These are phyloP conservation scores for Turritis glabra DNA, from an alignment of 345 rosid species.

Conservation along the genomic window DNA sequence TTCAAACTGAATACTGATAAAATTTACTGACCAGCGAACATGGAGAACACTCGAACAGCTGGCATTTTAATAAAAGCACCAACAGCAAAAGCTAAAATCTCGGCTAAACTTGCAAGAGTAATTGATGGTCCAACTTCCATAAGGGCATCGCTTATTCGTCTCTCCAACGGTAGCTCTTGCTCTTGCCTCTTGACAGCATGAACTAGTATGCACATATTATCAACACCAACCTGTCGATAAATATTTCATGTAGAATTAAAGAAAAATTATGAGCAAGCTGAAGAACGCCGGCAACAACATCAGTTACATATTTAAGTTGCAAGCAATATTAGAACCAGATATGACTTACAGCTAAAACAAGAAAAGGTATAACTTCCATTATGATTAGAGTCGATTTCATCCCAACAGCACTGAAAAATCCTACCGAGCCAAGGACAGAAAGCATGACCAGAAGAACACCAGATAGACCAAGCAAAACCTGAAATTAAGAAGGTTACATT, in stretches of 20 bases:
- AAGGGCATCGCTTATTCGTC: conserved; percentile 87
- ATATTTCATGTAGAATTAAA: background rate
- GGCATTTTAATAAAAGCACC: conserved; percentile 97
- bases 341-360: conserved; percentile 91
- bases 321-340: background rate
- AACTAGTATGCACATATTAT: conserved; percentile 96
- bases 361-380: conserved; percentile 98
- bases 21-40: conserved; percentile 83
- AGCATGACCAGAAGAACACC: conserved; percentile 97
- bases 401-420: conserved; percentile 93
- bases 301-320: background rate
- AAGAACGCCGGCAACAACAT: background rate
- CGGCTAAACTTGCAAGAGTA: conserved; percentile 94
- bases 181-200: conserved; percentile 96
- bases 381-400: conserved; percentile 93
- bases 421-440: conserved; percentile 94
- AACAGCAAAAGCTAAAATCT: conserved; percentile 94
- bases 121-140: conserved; percentile 99
- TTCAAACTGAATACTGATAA: background rate
- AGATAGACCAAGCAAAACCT: conserved; percentile 93
- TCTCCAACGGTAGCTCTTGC: conserved; percentile 72
- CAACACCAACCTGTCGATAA: conserved; percentile 83
- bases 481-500: conserved; percentile 37
- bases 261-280: conserved; percentile 2
- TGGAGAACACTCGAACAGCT: conserved; percentile 94